A percentile compares a stretch with the other conserved stretches of the same genome.
Evolutionary conservation across 352 stramenopile species (phyloP).

Genomic region (Phytophthora sp.): DNA sequence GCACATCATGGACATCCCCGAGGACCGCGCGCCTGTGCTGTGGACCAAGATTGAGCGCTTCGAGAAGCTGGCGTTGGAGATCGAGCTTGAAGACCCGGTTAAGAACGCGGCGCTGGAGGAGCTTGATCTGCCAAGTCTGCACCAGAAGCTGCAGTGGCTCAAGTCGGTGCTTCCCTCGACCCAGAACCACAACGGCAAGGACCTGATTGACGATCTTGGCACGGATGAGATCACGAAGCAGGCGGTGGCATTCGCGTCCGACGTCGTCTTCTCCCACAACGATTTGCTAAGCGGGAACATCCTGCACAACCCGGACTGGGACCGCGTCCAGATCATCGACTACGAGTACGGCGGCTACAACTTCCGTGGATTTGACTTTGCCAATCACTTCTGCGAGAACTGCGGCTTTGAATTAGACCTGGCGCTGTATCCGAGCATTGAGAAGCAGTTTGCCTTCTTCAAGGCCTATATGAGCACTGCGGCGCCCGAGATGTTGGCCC

Average conservation of each 20-base stretch:
- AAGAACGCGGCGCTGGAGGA: conserved; percentile 65
- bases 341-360: conserved; percentile 96
- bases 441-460: conserved; percentile 89
- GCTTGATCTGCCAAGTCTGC: conserved; percentile 65
- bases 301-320: conserved; percentile 74
- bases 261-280: conserved; percentile 94
- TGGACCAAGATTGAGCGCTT: conserved; percentile 88
- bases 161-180: conserved; percentile 83
- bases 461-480: conserved; percentile 82
- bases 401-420: conserved; percentile 94
- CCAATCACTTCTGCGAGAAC: conserved; percentile 96
- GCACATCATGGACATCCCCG: conserved; percentile 87
- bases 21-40: conserved; percentile 63
- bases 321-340: conserved; percentile 94
- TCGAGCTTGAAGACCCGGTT: conserved; percentile 57
- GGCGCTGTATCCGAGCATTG: conserved; percentile 78
- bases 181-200: conserved; percentile 68
- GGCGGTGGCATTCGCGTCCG: conserved; percentile 73
- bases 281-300: conserved; percentile 92
- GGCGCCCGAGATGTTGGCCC: conserved; percentile 62
- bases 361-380: conserved; percentile 94
- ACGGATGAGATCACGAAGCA: conserved; percentile 81
- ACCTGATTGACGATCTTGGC: conserved; percentile 54
- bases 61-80: conserved; percentile 73
- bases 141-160: conserved; percentile 79